A percentile compares a stretch with the other conserved stretches of the same genome.
Evolutionary conservation across 805 yeast genomes (phyloP).

Genomic region (Teunomyces aglyptinius): DNA sequence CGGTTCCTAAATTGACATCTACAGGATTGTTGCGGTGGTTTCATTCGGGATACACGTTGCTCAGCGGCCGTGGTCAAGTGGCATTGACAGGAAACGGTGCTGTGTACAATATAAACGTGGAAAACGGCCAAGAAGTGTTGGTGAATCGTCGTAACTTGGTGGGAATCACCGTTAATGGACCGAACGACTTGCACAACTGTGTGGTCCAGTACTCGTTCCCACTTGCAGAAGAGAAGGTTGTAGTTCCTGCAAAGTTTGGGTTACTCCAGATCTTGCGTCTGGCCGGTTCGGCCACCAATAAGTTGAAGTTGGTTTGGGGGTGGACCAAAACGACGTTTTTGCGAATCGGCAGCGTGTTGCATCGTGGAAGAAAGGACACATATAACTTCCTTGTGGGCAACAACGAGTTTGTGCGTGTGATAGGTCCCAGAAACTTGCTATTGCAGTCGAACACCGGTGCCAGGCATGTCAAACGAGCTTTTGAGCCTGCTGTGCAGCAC

Average conservation of each 20-base stretch:
- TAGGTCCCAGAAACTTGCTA: slow-evolving; percentile 54
- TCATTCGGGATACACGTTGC: slow-evolving; percentile 43
- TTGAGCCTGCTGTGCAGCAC: not conserved
- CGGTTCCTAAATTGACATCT: slow-evolving; percentile 19
- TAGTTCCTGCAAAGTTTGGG: not conserved
- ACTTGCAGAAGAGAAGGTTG: not conserved
- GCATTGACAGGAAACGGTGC: slow-evolving; percentile 57
- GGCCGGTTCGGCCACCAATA: not conserved
- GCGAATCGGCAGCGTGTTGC: not conserved
- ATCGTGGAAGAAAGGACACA: not conserved
- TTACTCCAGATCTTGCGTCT: slow-evolving; percentile 1
- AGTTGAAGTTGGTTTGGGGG: not conserved
- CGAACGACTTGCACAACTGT: slow-evolving; percentile 43
- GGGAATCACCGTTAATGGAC: slow-evolving; percentile 51
- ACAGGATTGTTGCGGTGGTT: slow-evolving; percentile 43
- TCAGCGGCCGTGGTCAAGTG: slow-evolving; percentile 58
- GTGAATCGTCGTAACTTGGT: slow-evolving; percentile 47
- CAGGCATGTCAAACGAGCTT: not conserved
- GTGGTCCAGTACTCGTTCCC: slow-evolving; percentile 26
- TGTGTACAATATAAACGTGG: slow-evolving; percentile 46
- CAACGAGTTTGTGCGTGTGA: slow-evolving; percentile 46
- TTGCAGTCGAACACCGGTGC: slow-evolving; percentile 43
- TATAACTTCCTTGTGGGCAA: slow-evolving; percentile 25
- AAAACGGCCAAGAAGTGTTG: slow-evolving; percentile 46
- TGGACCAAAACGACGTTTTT: not conserved